Evolutionary conservation across 495 filamentous ascomycete species (phyloP).

Genomic region (Copromyces sp.): DNA sequence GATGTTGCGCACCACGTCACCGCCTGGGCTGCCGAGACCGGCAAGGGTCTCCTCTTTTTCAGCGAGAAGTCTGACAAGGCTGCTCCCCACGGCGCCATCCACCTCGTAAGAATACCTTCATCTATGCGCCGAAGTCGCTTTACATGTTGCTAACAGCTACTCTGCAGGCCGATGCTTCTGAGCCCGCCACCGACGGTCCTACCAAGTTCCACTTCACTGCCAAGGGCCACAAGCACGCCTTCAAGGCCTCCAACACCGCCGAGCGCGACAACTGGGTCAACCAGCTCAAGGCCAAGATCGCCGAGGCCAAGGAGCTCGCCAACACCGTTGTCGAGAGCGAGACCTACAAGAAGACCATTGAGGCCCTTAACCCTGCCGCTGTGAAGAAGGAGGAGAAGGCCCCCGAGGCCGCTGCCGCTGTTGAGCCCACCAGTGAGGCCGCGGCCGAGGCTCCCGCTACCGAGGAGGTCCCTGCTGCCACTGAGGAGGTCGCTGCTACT

Average conservation of each 20-base stretch:
- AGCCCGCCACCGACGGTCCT: slow-evolving; percentile 60
- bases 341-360: slow-evolving; percentile 67
- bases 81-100: slow-evolving; percentile 70
- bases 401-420: slow-evolving; percentile 12
- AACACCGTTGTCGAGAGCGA: slow-evolving; percentile 58
- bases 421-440: slow-evolving; percentile 20
- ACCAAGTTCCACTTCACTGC: slow-evolving; percentile 77
- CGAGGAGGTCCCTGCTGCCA: slow-evolving; percentile 25
- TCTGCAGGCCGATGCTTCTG: slow-evolving; percentile 66
- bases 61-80: slow-evolving; percentile 76
- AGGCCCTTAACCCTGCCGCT: slow-evolving; percentile 55
- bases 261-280: slow-evolving; percentile 90
- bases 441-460: slow-evolving; percentile 21
- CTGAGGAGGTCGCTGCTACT: slow-evolving; percentile 34
- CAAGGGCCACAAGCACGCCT: slow-evolving; percentile 78
- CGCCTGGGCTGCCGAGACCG: slow-evolving; percentile 85
- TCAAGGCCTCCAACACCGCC: slow-evolving; percentile 60
- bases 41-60: slow-evolving; percentile 91
- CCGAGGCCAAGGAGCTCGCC: slow-evolving; percentile 66
- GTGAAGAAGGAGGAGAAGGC: slow-evolving; percentile 37
- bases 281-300: slow-evolving; percentile 62
- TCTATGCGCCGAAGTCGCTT: not conserved
- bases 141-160: slow-evolving; percentile 9
- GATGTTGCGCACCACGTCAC: slow-evolving; percentile 67
- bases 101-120: slow-evolving; percentile 51